Evolutionary conservation across 257 asterid species (phyloP).

Genomic region (Eucommia ulmoides): DNA sequence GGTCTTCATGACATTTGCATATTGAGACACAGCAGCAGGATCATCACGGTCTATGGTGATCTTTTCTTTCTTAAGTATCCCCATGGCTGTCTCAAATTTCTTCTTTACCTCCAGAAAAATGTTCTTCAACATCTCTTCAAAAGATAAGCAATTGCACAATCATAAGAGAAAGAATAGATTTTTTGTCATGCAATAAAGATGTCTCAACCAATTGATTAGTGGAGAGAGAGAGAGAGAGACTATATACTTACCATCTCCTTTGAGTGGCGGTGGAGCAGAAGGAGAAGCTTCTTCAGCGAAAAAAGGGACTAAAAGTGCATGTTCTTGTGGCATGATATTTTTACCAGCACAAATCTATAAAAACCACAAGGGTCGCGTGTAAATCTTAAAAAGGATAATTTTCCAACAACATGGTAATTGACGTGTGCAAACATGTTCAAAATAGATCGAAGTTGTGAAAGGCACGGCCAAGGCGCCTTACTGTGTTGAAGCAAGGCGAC

Average conservation of each 20-base stretch:
- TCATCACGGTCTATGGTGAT: slow-evolving; percentile 85
- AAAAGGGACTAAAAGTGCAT: slow-evolving; percentile 48
- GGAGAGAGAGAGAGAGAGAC: neutral
- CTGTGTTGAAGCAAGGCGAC: neutral
- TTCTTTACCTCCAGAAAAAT: slow-evolving; percentile 83
- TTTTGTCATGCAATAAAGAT: neutral
- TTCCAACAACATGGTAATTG: neutral
- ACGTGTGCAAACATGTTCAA: neutral
- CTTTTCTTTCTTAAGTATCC: slow-evolving; percentile 69
- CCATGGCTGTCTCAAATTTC: slow-evolving; percentile 81
- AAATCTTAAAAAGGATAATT: too few relatives aligned
- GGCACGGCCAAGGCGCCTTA: neutral
- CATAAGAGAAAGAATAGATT: slow-evolving; percentile 4
- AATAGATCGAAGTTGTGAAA: neutral
- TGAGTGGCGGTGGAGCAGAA: slow-evolving; percentile 37
- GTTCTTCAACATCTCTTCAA: slow-evolving; percentile 86
- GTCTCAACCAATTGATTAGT: neutral
- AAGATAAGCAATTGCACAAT: slow-evolving; percentile 27
- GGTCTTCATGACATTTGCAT: slow-evolving; percentile 78
- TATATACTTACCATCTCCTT: slow-evolving; percentile 74
- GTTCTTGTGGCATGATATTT: slow-evolving; percentile 41
- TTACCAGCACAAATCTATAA: slow-evolving; percentile 35
- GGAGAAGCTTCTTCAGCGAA: slow-evolving; percentile 77
- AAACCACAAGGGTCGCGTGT: too few relatives aligned
- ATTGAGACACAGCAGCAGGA: slow-evolving; percentile 79